Conservation (phyloP, 228 moss, liverwort and hornwort species). For the Sphagnum fallax region DNA sequence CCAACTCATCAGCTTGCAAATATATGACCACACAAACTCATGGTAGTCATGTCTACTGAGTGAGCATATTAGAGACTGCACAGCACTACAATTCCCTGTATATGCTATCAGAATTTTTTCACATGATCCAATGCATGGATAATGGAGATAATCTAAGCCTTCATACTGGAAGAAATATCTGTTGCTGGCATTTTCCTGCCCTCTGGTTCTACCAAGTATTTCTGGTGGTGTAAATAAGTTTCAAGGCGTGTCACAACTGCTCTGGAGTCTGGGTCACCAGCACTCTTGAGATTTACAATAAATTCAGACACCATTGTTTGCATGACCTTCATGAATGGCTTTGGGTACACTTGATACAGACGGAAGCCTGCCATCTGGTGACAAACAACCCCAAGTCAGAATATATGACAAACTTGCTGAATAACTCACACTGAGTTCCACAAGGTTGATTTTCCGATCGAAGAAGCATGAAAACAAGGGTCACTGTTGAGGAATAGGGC, state of each 20-base stretch:
- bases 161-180: conserved; percentile 63
- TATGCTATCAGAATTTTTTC: too few species aligned
- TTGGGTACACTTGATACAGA: conserved; percentile 74
- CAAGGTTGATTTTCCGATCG: too few species aligned
- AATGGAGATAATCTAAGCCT: conserved; percentile 26
- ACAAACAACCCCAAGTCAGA: not conserved
- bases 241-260: conserved; percentile 85
- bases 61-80: too few species aligned
- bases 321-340: conserved; percentile 81
- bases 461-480: not conserved
- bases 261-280: conserved; percentile 63
- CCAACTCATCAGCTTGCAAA: too few species aligned
- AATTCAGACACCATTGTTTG: conserved; percentile 76
- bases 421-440: too few species aligned
- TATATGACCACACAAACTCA: too few species aligned
- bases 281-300: conserved; percentile 59
- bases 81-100: too few species aligned
- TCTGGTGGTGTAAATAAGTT: conserved; percentile 74
- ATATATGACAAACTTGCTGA: not conserved
- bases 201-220: conserved; percentile 66
- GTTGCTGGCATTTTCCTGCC: conserved; percentile 72
- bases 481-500: not conserved
- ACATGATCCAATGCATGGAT: too few species aligned
- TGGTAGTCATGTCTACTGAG: too few species aligned
- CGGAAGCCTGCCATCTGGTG: conserved; percentile 80